Conservation (phyloP, 176 grass and related monocot species). For the Triticum monococcum region DNA sequence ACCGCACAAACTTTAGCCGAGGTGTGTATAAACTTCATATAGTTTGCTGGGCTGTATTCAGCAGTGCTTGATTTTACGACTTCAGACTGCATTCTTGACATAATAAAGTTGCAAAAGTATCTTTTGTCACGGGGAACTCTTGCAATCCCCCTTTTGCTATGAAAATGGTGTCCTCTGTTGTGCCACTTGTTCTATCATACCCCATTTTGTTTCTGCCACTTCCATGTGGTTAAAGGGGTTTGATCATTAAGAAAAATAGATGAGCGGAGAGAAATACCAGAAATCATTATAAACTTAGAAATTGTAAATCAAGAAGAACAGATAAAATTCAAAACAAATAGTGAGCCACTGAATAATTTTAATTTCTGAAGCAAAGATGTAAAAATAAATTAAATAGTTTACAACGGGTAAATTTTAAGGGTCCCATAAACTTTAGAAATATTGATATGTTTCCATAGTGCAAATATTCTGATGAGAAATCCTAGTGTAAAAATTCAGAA, state of each 20-base stretch:
- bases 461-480: neutral
- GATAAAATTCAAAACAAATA: neutral
- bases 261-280: neutral
- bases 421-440: neutral
- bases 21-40: neutral
- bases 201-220: neutral
- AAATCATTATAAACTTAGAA: neutral
- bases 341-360: neutral
- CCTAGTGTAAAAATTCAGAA: neutral
- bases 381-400: neutral
- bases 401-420: neutral
- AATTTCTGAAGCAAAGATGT: neutral
- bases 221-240: neutral
- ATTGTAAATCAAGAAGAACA: neutral
- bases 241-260: neutral
- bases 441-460: neutral
- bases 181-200: neutral
- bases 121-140: neutral
- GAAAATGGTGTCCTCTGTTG: neutral
- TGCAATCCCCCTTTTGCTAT: neutral
- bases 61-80: conserved; percentile 1
- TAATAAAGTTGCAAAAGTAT: neutral
- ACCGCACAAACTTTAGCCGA: neutral
- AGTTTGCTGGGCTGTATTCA: neutral
- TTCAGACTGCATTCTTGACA: neutral